Base-by-base conservation (phyloP, 805 yeast species). In the Priceomyces carsonii region DNA sequence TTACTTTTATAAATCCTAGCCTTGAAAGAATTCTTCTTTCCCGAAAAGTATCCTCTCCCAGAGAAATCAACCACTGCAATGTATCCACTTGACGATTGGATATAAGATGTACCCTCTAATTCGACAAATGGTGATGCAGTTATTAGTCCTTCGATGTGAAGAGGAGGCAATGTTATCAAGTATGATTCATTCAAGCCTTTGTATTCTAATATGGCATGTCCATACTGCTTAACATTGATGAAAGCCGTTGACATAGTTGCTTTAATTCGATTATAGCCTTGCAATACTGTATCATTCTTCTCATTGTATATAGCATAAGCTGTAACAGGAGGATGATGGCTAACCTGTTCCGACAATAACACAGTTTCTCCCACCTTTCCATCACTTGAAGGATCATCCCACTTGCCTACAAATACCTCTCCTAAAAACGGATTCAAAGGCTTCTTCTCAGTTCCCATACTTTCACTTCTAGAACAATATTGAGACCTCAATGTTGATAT, bases 291-390 rank as follows among this genome's bases (percentile, higher is more conserved):
- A 21, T 81, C 73, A 58, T 82, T 73, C 51, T 79, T 77, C 43
- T 80, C 85, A 57, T 89, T 89, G 53, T 77, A 66, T 37, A 93
- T 76, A 27, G 89, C 77, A 57, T 89, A 93, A 5, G 93, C 97
- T n/a, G 98, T 90, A 22, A 85, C 82, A 17, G 99, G 98, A 12
- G 99, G 99, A 61, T 93, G 99, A 65, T 93, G 99, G 43, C 90
- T 81, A 9, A 93, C 97, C 64, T 93, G 99, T 63, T 93, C 99
- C 44, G 90, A 79, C 36, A 88, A 54, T 32, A 91, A 69, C 8
- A 79, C 63, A 17, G 96, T 85, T 43, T 86, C 95, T 26, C 95
- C 96, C 10, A 77, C 61, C 36, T 64, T 69, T 8, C 67, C 60
- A 27, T 73, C 75, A 10, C 53, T 44, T 18, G 77, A 56, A 31